A percentile compares a stretch with the other conserved stretches of the same genome.
phyloP scores from a whole-genome alignment of 257 asterid genomes.

The Striga asiatica region DNA sequence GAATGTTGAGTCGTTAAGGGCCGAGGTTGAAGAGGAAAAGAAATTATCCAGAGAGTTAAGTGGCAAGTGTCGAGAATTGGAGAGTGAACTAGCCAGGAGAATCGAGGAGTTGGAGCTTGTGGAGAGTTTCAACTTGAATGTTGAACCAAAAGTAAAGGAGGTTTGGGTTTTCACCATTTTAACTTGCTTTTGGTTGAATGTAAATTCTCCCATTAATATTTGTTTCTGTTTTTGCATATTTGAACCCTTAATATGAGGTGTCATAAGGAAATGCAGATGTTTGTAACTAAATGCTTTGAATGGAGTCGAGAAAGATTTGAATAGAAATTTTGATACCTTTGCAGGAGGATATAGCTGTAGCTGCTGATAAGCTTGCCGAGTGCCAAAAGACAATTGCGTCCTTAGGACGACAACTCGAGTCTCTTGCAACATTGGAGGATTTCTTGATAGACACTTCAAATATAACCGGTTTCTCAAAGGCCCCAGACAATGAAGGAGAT shows the following conservation, averaged over 20 bases:
- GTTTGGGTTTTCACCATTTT: conserved; percentile 16
- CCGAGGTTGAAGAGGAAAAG: conserved; percentile 29
- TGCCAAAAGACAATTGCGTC: conserved; percentile 82
- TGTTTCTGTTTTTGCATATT: no score
- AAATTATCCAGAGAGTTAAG: conserved; percentile 24
- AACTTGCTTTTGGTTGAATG: background rate
- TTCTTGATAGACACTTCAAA: conserved; percentile 64
- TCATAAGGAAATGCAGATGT: no score
- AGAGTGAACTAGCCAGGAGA: conserved; percentile 33
- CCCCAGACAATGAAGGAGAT: conserved; percentile 14
- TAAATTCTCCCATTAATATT: no score
- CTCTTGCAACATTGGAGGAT: conserved; percentile 72
- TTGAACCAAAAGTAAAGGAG: conserved; percentile 53
- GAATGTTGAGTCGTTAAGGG: conserved; percentile 25
- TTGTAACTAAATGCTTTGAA: no score
- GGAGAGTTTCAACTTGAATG: conserved; percentile 25
- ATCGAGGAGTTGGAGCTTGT: conserved; percentile 34
- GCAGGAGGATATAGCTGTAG: conserved; percentile 65
- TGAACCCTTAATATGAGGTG: no score
- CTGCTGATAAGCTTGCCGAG: conserved; percentile 76
- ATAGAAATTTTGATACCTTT: background rate
- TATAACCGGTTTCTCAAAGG: conserved; percentile 38
- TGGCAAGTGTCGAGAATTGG: conserved; percentile 30
- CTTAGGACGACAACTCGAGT: conserved; percentile 62
- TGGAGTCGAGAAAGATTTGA: background rate